Percentiles rank a stretch among this genome's conserved stretches.
These are phyloP conservation scores for Leccinum pachyderme DNA, from an alignment of 1,284 basidiomycete species.

Conservation along the genomic window DNA sequence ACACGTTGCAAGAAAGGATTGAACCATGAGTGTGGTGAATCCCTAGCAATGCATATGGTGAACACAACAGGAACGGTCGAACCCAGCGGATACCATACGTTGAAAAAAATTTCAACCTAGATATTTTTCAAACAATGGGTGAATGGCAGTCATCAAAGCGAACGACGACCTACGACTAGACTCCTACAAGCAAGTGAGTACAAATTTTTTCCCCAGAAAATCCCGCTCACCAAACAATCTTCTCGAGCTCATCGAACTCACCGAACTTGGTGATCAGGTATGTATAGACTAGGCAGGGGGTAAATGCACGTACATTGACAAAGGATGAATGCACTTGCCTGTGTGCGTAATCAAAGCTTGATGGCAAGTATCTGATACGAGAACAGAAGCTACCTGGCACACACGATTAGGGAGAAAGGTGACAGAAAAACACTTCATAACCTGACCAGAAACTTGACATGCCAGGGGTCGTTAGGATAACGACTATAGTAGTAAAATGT, in stretches of 20 bases:
- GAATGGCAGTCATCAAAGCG: neutral
- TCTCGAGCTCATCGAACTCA: constrained; percentile 28
- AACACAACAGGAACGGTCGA: neutral
- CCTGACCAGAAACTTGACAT: constrained; percentile 44
- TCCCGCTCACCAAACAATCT: constrained; percentile 46
- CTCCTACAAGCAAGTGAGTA: constrained; percentile 38
- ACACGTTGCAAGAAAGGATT: constrained; percentile 36
- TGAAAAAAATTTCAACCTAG: constrained; percentile 41
- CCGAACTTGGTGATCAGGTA: constrained; percentile 40
- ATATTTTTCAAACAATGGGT: neutral
- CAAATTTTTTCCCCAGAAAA: neutral
- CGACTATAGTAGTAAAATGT: constrained; percentile 53
- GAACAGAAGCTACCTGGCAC: constrained; percentile 47
- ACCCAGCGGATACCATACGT: constrained; percentile 16
- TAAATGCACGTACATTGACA: neutral
- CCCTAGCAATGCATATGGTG: constrained; percentile 21
- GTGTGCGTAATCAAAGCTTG: constrained; percentile 58
- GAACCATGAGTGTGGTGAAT: constrained; percentile 40
- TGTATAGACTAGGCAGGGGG: constrained; percentile 46
- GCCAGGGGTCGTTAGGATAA: constrained; percentile 50
- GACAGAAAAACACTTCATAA: neutral
- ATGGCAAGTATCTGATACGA: constrained; percentile 54
- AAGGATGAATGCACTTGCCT: constrained; percentile 32
- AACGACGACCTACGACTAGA: constrained; percentile 40
- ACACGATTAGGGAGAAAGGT: neutral